Percentiles rank a stretch among this genome's conserved stretches.
phyloP scores from a whole-genome alignment of 331 rosid genomes.

The Ulmus americana region DNA sequence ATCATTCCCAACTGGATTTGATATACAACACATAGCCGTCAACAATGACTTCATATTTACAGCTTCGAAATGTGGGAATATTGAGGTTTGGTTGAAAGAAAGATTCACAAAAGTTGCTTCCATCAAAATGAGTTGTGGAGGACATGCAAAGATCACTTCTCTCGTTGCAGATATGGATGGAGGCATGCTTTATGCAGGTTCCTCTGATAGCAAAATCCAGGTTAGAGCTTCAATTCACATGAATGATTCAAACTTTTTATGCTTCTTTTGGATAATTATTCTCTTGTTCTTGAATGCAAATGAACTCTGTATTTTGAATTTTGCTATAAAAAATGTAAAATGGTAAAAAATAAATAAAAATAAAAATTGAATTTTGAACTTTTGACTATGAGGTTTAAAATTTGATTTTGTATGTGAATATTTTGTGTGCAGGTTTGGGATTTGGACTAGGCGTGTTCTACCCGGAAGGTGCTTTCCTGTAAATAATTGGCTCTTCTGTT shows the following conservation, averaged over 20 bases:
- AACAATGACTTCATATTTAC: constrained; percentile 69
- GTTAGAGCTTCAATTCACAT: constrained; percentile 18
- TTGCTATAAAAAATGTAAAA: not conserved
- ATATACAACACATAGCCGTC: constrained; percentile 56
- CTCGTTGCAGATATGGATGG: constrained; percentile 54
- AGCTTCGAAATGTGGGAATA: constrained; percentile 60
- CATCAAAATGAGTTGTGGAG: constrained; percentile 51
- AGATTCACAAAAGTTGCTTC: constrained; percentile 51
- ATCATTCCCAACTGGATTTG: constrained; percentile 59
- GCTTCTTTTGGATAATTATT: too few species aligned
- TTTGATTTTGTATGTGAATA: not conserved
- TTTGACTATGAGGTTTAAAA: too few species aligned
- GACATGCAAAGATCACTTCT: constrained; percentile 68
- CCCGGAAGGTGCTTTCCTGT: not conserved
- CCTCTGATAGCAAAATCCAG: constrained; percentile 84
- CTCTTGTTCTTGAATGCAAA: not conserved
- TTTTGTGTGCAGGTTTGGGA: constrained; percentile 59
- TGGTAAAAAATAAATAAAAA: not conserved
- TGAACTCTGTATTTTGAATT: too few species aligned
- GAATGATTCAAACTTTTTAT: not conserved
- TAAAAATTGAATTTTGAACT: not conserved
- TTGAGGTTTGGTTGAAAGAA: constrained; percentile 75
- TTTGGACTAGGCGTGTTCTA: constrained; percentile 33
- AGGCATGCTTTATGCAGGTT: constrained; percentile 60
- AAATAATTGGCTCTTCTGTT: not conserved